These are phyloP conservation scores for Botrytis fragariae DNA, from an alignment of 2,329 filamentous ascomycete species.

Conservation along the genomic window DNA sequence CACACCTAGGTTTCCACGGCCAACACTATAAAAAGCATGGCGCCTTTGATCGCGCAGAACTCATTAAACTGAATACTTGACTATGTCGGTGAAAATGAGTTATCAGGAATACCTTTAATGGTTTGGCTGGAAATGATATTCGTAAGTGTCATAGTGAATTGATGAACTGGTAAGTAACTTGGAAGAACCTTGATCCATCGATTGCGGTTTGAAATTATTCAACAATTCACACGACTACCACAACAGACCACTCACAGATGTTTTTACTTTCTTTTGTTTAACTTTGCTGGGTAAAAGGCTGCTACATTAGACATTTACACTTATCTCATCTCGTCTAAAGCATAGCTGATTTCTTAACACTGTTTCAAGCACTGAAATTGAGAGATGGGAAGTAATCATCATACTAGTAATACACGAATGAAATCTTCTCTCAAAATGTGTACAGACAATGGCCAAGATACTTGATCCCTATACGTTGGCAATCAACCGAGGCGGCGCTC, in stretches of 20 bases:
- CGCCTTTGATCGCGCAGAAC: not conserved
- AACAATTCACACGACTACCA: accelerated
- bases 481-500: not conserved
- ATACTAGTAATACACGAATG: not conserved
- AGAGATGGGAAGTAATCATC: not conserved
- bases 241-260: not conserved
- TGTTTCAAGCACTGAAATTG: not conserved
- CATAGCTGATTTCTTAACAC: accelerated
- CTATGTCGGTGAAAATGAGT: not conserved
- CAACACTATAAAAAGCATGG: not conserved
- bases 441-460: not conserved
- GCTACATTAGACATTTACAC: not conserved
- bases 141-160: not conserved
- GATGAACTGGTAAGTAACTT: not conserved
- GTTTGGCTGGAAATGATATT: not conserved
- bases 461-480: not conserved
- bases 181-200: not conserved
- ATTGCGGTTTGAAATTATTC: not conserved
- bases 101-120: not conserved
- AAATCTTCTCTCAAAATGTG: not conserved
- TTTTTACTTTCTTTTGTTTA: accelerated
- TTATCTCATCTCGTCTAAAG: not conserved
- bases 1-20: not conserved
- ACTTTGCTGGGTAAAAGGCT: not conserved
- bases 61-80: not conserved